Base-by-base conservation (phyloP, 257 asterid species). In the Solanum piurae region DNA sequence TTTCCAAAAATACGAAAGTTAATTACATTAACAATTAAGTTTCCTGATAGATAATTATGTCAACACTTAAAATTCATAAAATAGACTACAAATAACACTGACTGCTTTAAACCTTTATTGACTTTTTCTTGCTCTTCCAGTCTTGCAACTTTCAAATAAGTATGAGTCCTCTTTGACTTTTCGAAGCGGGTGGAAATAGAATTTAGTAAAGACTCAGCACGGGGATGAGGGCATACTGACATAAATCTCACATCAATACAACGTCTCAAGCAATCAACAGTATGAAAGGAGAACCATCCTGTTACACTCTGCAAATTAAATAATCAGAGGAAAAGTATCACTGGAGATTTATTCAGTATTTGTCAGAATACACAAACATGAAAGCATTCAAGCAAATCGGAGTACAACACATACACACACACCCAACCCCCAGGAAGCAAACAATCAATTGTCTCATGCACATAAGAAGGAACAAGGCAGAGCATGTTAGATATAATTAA, bases 171-270 rank as follows among this genome's bases (percentile, higher is more conserved):
- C 92, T 95, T 95, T 55, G 94, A 89, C 91, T 86, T 94, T 89
- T 97, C 98, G 84, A 97, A 95, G 87, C 94, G 96, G 68, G 87
- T 90, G n/a, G 93, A 77, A 76, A 87, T 90, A 76, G 92, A 90
- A 89, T 90, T 95, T 87, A 95, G 90, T 71, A 97, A 89, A 86
- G 97, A 86, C 87, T 93, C 93, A 62, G 95, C 98, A 88, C 95
- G 98, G 31, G 89, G 84, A 87, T 93, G 95, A 2, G 99, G 98
- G 88, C 91, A 97, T 36, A 91, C 90, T 33, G 98, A 92, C 90
- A 97, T 89, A 90, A 95, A 97, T 91, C 98, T 94, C 93, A 94
- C 93, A 87, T 98, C 94, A 88, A 95, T 96, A 46, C 96, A 90
- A 44, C 90, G 86, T 76, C 99, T 93, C 91, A 97, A 89, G 89